Evolutionary conservation across 208 protist genomes (phyloP).

Genomic region (Leishmania tarentolae): DNA sequence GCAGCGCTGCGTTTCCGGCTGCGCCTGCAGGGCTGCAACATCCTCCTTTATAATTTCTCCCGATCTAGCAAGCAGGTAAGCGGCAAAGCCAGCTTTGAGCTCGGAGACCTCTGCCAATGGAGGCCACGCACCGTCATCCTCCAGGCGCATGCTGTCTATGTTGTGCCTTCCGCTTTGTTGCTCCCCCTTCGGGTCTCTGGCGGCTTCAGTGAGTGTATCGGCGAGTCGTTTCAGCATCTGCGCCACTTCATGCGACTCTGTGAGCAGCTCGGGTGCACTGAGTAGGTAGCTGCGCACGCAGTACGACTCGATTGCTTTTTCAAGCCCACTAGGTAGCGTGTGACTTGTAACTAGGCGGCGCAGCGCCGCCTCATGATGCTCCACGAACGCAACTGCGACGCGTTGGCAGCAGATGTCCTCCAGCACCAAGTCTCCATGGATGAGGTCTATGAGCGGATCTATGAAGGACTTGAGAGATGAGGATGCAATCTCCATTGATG

Average conservation of each 20-base stretch:
- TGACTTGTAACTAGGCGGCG: conserved; percentile 18
- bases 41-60: conserved; percentile 12
- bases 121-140: conserved; percentile 5
- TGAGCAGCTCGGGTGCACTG: conserved; percentile 45
- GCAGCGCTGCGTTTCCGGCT: conserved; percentile 1
- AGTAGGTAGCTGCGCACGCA: conserved; percentile 51
- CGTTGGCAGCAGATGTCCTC: conserved; percentile 42
- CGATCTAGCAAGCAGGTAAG: conserved; percentile 1
- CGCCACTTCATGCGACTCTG: conserved; percentile 28
- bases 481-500: conserved; percentile 9
- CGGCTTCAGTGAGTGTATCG: conserved; percentile 18
- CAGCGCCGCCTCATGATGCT: conserved; percentile 37
- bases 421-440: conserved; percentile 61
- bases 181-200: not conserved
- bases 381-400: conserved; percentile 48
- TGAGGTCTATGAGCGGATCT: conserved; percentile 64
- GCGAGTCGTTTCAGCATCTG: conserved; percentile 41
- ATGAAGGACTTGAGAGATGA: conserved; percentile 19
- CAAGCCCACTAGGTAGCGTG: conserved; percentile 31
- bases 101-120: not conserved
- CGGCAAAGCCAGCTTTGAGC: not conserved
- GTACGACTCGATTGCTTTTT: conserved; percentile 58
- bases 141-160: not conserved
- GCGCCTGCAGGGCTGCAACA: not conserved
- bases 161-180: not conserved